Percentiles rank a stretch among this genome's conserved stretches.
These are phyloP conservation scores for Fusarium keratoplasticum DNA, from an alignment of 2,329 filamentous ascomycete genomes.

Conservation along the genomic window DNA sequence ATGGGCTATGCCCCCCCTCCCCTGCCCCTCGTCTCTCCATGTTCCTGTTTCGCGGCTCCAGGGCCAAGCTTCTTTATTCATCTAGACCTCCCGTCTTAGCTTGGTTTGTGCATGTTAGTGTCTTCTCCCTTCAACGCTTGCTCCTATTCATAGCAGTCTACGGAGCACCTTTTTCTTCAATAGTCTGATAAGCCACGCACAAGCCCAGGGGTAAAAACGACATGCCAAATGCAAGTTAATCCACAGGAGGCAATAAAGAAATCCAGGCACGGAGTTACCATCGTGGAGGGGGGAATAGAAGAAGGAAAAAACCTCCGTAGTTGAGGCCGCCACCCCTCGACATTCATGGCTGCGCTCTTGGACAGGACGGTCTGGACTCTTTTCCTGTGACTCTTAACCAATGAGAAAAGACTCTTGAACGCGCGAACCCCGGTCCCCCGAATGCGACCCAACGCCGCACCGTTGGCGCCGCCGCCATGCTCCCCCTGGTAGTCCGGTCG, in stretches of 20 bases:
- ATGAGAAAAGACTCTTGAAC: neutral
- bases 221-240: constrained; percentile 7
- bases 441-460: constrained; percentile 39
- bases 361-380: constrained; percentile 9
- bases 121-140: neutral
- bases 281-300: neutral
- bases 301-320: neutral
- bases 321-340: neutral
- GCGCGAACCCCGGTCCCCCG: constrained; percentile 13
- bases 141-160: neutral
- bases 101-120: neutral
- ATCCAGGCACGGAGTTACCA: neutral
- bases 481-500: constrained; percentile 12
- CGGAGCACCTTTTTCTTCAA: neutral
- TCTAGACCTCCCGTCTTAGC: constrained; percentile 9
- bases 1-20: neutral
- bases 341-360: neutral
- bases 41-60: neutral
- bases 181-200: constrained; percentile 25
- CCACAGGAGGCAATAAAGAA: neutral
- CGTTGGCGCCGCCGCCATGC: constrained; percentile 42
- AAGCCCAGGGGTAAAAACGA: neutral
- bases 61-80: constrained; percentile 11
- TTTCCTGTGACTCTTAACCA: neutral
- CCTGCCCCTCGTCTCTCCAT: neutral